phyloP scores from a whole-genome alignment of 208 protist species.

The Leishmania aethiopica region DNA sequence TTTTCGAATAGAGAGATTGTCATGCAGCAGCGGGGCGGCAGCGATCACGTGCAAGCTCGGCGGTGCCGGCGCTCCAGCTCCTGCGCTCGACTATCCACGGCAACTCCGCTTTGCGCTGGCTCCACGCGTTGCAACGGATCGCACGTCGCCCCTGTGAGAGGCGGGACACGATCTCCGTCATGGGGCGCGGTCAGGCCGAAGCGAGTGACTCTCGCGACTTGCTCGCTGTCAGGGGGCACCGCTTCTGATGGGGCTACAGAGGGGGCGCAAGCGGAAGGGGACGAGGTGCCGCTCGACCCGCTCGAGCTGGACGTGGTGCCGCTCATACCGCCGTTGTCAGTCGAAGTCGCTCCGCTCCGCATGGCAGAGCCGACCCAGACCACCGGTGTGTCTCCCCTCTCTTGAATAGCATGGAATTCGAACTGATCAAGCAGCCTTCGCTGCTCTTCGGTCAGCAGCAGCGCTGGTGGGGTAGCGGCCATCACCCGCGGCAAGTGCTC shows the following conservation, averaged over 20 bases:
- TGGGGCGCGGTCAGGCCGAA: not conserved
- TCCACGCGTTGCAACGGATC: not conserved
- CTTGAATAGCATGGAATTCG: slow-evolving; percentile 13
- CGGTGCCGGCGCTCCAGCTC: not conserved
- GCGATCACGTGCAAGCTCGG: not conserved
- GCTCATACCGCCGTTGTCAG: not conserved
- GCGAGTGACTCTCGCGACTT: not conserved
- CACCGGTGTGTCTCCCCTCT: slow-evolving; percentile 2
- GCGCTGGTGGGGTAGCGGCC: not conserved
- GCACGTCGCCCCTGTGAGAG: not conserved
- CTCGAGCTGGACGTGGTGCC: not conserved
- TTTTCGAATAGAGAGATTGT: not conserved
- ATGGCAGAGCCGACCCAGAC: slow-evolving; percentile 1
- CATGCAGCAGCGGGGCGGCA: not conserved
- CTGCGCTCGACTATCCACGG: not conserved
- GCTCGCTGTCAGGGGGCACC: not conserved
- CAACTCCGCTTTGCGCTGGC: not conserved
- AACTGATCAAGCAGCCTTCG: slow-evolving; percentile 19
- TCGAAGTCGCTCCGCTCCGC: not conserved
- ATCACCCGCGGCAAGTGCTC: not conserved
- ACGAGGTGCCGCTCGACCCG: not conserved
- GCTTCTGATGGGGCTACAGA: not conserved
- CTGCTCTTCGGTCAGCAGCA: slow-evolving; percentile 19
- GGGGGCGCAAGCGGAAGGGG: not conserved
- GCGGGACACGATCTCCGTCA: not conserved